phyloP scores from a whole-genome alignment of 176 grass and related monocot species.

The Musa beccarii region DNA sequence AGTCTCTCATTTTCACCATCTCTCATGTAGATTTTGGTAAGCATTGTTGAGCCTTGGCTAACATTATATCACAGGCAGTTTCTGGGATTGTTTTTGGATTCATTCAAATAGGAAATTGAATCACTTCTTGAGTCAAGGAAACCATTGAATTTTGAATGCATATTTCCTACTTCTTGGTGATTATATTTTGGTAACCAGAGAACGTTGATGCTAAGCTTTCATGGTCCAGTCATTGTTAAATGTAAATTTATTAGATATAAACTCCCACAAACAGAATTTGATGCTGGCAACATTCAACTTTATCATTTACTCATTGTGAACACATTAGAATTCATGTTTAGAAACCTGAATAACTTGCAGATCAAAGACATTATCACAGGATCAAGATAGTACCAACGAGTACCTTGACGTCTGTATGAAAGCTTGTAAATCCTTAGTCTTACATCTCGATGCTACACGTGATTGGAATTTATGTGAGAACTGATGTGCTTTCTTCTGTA shows the following conservation, averaged over 20 bases:
- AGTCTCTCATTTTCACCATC: too few species aligned
- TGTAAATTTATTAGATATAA: neutral
- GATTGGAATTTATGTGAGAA: neutral
- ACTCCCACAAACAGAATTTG: neutral
- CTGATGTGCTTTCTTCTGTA: neutral
- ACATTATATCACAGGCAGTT: too few species aligned
- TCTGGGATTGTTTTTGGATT: too few species aligned
- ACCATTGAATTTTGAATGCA: conserved; percentile 40
- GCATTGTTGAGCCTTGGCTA: too few species aligned
- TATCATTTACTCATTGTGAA: neutral
- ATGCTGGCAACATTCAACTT: neutral
- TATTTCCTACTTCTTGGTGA: conserved; percentile 25
- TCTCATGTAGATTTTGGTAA: too few species aligned
- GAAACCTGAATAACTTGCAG: neutral
- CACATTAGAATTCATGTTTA: neutral
- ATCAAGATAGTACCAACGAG: neutral
- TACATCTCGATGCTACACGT: neutral
- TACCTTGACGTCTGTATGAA: neutral
- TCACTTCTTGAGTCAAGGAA: conserved; percentile 59
- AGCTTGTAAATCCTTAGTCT: neutral
- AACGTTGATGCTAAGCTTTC: neutral
- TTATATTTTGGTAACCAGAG: conserved; percentile 34
- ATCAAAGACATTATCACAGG: neutral
- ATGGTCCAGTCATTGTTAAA: neutral
- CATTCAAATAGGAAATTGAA: conserved; percentile 3